Percentiles rank a stretch among this genome's conserved stretches.
These are phyloP conservation scores for Hawksworthiomyces lignivorus DNA, from an alignment of 2,329 filamentous ascomycete genomes.

Conservation along the genomic window DNA sequence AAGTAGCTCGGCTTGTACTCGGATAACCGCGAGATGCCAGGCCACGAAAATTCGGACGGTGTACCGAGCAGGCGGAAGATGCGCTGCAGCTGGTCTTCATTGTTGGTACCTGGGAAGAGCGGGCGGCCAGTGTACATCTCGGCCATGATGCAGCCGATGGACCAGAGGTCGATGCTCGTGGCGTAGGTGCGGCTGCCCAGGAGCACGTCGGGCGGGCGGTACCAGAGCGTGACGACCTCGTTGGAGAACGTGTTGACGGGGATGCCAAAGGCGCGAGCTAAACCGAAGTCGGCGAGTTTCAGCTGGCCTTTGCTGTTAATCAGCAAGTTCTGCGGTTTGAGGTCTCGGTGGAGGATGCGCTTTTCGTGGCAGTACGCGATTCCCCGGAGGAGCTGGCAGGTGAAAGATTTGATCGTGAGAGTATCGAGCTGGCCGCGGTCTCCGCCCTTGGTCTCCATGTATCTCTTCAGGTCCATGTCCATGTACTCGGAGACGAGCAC, in stretches of 20 bases:
- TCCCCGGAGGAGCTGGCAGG: slow-evolving; percentile 92
- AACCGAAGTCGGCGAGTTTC: slow-evolving; percentile 90
- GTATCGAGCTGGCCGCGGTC: slow-evolving; percentile 84
- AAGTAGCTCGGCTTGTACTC: slow-evolving; percentile 96
- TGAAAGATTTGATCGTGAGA: slow-evolving; percentile 93
- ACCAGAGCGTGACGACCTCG: slow-evolving; percentile 96
- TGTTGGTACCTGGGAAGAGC: slow-evolving; percentile 93
- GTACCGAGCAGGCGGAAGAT: slow-evolving; percentile 99
- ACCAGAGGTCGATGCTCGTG: slow-evolving; percentile 99
- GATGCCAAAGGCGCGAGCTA: slow-evolving; percentile 91
- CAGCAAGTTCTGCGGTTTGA: slow-evolving; percentile 93
- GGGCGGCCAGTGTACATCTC: slow-evolving; percentile 98
- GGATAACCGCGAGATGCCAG: slow-evolving; percentile 88
- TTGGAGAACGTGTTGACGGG: slow-evolving; percentile 99
- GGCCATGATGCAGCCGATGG: slow-evolving; percentile 97
- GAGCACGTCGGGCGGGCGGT: slow-evolving; percentile 90
- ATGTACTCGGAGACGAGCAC: slow-evolving; percentile 99
- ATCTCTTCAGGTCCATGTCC: slow-evolving; percentile 97
- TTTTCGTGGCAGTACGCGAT: slow-evolving; percentile 99
- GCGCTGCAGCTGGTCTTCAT: slow-evolving; percentile 93
- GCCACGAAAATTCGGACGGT: slow-evolving; percentile 90
- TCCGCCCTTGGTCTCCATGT: slow-evolving; percentile 93
- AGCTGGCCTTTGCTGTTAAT: slow-evolving; percentile 88
- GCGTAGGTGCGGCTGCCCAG: slow-evolving; percentile 94
- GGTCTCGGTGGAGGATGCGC: slow-evolving; percentile 85